Evolutionary conservation across 2,329 filamentous ascomycete genomes (phyloP), one percentile per base, ranked within the genome.

Genomic region (Alternaria tenuissima): DNA sequence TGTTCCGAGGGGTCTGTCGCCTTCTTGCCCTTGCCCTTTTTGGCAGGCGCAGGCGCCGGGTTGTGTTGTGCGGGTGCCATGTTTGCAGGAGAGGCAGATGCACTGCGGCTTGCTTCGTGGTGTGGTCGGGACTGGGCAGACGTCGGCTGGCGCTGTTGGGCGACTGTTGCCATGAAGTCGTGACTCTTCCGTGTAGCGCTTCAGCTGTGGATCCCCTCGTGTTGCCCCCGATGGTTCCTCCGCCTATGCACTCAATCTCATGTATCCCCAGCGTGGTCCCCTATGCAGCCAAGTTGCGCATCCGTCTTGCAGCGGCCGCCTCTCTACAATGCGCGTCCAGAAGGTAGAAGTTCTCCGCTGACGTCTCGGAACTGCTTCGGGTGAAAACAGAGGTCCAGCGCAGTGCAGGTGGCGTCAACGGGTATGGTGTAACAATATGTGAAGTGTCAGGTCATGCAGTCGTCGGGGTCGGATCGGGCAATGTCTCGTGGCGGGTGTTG

Each of bases 21-120:
- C 81, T 96, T 96, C 82, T 96, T 96, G 69, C 86, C 88, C 82
- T 96, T 96, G 57, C 85, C 87, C 81, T 95, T 95, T 82, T 93
- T 95, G 51, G 86, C 80, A 49, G 81, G 79, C 47, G 86, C 81
- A 47, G 82, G 79, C 47, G 85, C 78, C n/a, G 85, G 81, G 46
- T 85, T 81, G 55, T 79, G 74, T 72, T 76, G 75, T 54, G 81
- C 76, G 61, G 81, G 74, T 39, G 82, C 78, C 59, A 83, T 82
- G 67, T 81, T 75, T 24, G 75, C 74, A 18, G 78, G 76, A 62
- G 78, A 81, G 77, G 75, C 72, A 65, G 74, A 75, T 72, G 73
- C 66, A 70, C 70, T 77, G 60, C 74, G 73, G 70, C 78, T 79
- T 55, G 80, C 74, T 70, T 80, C 76, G 52, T 81, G 78, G 66